These are phyloP conservation scores for Colletotrichum sidae DNA, from an alignment of 2,329 filamentous ascomycete genomes.

Conservation along the genomic window DNA sequence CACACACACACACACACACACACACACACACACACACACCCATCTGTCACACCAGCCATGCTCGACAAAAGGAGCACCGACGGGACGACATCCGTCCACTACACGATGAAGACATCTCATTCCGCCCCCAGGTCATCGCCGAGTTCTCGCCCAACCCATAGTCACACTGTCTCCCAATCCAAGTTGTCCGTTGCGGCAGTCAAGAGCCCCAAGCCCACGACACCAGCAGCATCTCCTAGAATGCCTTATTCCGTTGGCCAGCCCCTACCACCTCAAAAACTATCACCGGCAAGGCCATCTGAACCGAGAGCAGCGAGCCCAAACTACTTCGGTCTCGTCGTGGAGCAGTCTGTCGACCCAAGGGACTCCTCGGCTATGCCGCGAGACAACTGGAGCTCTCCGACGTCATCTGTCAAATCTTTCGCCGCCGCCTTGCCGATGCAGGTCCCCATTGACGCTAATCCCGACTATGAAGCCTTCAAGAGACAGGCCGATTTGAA, in stretches of 20 bases:
- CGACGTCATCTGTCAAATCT: slow-evolving; percentile 77
- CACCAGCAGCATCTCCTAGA: slow-evolving; percentile 65
- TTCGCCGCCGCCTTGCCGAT: slow-evolving; percentile 77
- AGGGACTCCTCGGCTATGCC: slow-evolving; percentile 73
- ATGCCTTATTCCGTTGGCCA: slow-evolving; percentile 67
- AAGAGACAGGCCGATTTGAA: slow-evolving; percentile 77
- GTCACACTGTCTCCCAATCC: slow-evolving; percentile 54
- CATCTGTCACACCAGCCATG: slow-evolving; percentile 42
- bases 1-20: too few relatives aligned
- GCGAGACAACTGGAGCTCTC: slow-evolving; percentile 80
- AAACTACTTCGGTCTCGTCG: slow-evolving; percentile 86
- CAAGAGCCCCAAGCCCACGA: slow-evolving; percentile 56
- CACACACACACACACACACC: slow-evolving; percentile 3
- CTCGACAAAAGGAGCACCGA: slow-evolving; percentile 50
- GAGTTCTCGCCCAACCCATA: slow-evolving; percentile 46
- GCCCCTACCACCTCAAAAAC: slow-evolving; percentile 59
- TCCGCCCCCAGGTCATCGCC: slow-evolving; percentile 50
- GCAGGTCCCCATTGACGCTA: slow-evolving; percentile 77
- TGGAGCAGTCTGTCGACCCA: slow-evolving; percentile 69
- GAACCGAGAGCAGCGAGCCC: slow-evolving; percentile 72
- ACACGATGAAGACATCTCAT: slow-evolving; percentile 59
- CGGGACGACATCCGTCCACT: slow-evolving; percentile 48
- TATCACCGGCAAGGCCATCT: slow-evolving; percentile 54
- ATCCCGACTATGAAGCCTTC: slow-evolving; percentile 86
- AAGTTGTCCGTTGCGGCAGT: slow-evolving; percentile 47